Evolutionary conservation across 108 stramenopile species (phyloP).

Genomic region (Fragilariopsis cylindrus): DNA sequence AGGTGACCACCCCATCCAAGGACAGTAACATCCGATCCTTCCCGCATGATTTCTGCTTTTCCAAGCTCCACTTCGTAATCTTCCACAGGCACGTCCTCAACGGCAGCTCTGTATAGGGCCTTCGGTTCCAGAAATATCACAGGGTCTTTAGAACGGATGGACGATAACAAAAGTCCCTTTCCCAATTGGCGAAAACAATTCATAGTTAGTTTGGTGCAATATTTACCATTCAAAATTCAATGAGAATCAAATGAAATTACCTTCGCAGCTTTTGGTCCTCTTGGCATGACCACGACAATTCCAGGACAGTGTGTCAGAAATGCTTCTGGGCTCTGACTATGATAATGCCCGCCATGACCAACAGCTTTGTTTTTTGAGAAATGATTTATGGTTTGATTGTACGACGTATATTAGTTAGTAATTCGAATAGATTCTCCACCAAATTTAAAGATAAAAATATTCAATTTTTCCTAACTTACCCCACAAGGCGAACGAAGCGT

Average conservation of each 20-base stretch:
- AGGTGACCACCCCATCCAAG: constrained; percentile 94
- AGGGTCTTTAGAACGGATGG: constrained; percentile 91
- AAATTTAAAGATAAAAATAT: background rate
- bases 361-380: background rate
- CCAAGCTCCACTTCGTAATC: constrained; percentile 92
- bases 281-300: constrained; percentile 94
- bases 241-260: background rate
- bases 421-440: background rate
- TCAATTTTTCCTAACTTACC: constrained; percentile 69
- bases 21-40: constrained; percentile 91
- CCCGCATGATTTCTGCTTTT: constrained; percentile 84
- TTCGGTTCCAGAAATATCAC: constrained; percentile 98
- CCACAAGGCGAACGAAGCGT: constrained; percentile 93
- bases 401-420: background rate
- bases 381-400: background rate
- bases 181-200: background rate
- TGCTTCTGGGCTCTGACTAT: constrained; percentile 95
- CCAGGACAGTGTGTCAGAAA: constrained; percentile 94
- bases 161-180: constrained; percentile 82
- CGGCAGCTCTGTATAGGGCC: constrained; percentile 93
- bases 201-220: background rate
- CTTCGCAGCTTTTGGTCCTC: constrained; percentile 91
- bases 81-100: constrained; percentile 92
- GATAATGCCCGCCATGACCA: constrained; percentile 85
- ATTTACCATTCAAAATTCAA: background rate